A percentile compares a stretch with the other conserved stretches of the same genome.
Evolutionary conservation across 768 basidiomycete genomes (phyloP).

Genomic region (Xanthoconium purpureum): DNA sequence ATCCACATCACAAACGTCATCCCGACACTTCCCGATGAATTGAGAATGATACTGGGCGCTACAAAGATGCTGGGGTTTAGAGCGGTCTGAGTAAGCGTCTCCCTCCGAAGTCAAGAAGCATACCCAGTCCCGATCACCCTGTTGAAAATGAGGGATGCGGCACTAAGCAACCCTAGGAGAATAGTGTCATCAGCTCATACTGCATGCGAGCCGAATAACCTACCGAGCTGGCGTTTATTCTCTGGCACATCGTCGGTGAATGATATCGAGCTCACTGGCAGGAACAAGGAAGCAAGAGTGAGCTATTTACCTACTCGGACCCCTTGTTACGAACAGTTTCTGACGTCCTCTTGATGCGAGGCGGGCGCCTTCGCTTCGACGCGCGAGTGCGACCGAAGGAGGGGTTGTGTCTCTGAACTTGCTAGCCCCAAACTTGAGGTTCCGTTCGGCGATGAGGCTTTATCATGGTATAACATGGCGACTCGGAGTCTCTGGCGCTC

Average conservation of each 20-base stretch:
- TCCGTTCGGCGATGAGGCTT: neutral
- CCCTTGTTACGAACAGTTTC: slow-evolving; percentile 10
- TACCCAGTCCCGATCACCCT: slow-evolving; percentile 71
- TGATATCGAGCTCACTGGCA: slow-evolving; percentile 1
- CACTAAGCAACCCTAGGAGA: slow-evolving; percentile 39
- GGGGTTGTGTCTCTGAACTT: slow-evolving; percentile 20
- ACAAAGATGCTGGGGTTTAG: slow-evolving; percentile 58
- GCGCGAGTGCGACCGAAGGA: slow-evolving; percentile 7
- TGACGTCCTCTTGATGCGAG: neutral
- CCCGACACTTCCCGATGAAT: slow-evolving; percentile 66
- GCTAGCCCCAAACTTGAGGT: neutral
- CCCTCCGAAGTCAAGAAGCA: slow-evolving; percentile 1
- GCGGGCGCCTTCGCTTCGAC: neutral
- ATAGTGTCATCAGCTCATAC: neutral
- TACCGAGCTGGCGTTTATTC: slow-evolving; percentile 51
- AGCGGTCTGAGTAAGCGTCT: neutral
- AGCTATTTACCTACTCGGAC: no score
- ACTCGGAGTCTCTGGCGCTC: no score
- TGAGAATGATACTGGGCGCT: slow-evolving; percentile 64
- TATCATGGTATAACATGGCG: neutral
- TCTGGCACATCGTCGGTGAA: slow-evolving; percentile 46
- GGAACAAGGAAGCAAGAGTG: no score
- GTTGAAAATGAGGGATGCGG: slow-evolving; percentile 68
- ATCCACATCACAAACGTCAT: slow-evolving; percentile 70
- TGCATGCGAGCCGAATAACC: slow-evolving; percentile 12